These are phyloP conservation scores for Iris pallida DNA, from an alignment of 116 monocot species.

Conservation along the genomic window DNA sequence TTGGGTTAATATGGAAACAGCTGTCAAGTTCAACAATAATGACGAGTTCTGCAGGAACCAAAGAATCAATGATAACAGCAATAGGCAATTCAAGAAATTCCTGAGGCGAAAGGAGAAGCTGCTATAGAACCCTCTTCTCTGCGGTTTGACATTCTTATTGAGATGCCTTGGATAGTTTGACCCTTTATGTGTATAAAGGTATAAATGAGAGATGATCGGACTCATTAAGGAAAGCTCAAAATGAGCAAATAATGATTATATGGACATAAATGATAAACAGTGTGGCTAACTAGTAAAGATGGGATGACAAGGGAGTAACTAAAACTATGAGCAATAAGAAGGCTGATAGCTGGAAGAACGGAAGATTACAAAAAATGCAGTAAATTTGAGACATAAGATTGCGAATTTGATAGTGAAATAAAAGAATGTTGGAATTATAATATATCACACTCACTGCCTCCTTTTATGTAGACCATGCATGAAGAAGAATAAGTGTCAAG, in stretches of 20 bases:
- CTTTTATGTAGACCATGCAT: constrained; percentile 10
- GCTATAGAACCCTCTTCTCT: too few species aligned
- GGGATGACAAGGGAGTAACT: background rate
- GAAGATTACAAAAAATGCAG: constrained; percentile 4
- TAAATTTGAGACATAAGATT: background rate
- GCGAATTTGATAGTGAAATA: background rate
- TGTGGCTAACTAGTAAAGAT: background rate
- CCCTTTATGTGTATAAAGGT: too few species aligned
- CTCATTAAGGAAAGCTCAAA: background rate
- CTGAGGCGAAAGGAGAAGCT: too few species aligned
- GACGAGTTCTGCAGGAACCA: too few species aligned
- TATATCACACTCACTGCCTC: constrained; percentile 4
- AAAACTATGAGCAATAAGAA: background rate
- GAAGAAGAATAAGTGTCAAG: constrained; percentile 8
- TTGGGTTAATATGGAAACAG: too few species aligned
- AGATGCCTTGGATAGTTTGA: too few species aligned
- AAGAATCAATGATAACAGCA: too few species aligned
- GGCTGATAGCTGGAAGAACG: background rate
- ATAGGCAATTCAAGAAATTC: too few species aligned
- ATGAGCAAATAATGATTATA: background rate
- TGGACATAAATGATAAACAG: background rate
- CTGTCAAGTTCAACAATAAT: too few species aligned
- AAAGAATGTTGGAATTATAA: constrained; percentile 4
- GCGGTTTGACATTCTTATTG: too few species aligned
- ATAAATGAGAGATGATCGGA: too few species aligned